Base-by-base conservation (phyloP, 2,329 filamentous ascomycete species). In the Monilinia aucupariae region DNA sequence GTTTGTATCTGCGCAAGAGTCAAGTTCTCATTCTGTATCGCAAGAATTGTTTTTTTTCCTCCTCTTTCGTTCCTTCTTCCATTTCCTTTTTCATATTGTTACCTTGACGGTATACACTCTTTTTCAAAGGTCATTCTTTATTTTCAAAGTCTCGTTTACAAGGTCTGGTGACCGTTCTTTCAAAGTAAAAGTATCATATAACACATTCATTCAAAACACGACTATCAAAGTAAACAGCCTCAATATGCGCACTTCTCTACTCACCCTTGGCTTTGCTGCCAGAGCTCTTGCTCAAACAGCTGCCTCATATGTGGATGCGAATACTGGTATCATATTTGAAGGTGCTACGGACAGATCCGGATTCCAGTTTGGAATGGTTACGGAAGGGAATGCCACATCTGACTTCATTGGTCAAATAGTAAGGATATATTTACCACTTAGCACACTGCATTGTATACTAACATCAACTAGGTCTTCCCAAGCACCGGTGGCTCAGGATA, bases 381-480 rank as follows among this genome's bases (percentile, higher is more conserved):
- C 83, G 2, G 81, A 82, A 1, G 75, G 81, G 64, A 78, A 74
- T 13, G 72, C 78, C 17, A 76, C 72, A 1, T 77, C 76, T 13
- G 82, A 85, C 71, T 79, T 85, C 67, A 82, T 85, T 64, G 80
- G 78, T 9, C 80, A 84, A 69, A 76, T 85, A 51, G 77, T 82
- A 75, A 78, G 62, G 76, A 75, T 3, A 12, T 12, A 22, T 25
- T 25, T 27, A 22, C 34, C 12, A 2, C 3, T 25, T 25, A 4
- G 10, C 13, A n/a, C 12, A 56, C 27, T 25, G 13, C 13, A 34
- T 12, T 22, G 10, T 3, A 32, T 34, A 15, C 39, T 61, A 47
- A 61, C 30, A 32, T 25, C 12, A 12, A 27, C 10, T 41, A 61
- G 59, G 59, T 56, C 9, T 22, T 62, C 15, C 60, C 60, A 58